Evolutionary conservation across 345 rosid species (phyloP), one percentile per base, ranked within the genome.

Genomic region (Microcos paniculata): DNA sequence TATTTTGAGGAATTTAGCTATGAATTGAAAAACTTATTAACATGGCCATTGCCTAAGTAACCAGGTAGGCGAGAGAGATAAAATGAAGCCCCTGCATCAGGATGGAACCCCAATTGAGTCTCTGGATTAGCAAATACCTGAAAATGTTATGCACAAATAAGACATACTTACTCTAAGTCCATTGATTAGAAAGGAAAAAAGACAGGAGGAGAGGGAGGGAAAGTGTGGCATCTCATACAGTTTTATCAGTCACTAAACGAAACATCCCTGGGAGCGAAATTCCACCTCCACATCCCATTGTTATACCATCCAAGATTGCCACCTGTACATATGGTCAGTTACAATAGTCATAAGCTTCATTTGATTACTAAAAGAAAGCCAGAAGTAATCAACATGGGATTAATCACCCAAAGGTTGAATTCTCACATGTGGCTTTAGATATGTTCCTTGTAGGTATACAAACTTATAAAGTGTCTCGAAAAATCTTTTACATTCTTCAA

Each of bases 31-130:
- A 70, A 49, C 30, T 45, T 49, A 35, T 56, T 24, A 55, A 63
- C 65, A 35, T n/a, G 14, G 16, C 18, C 13, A 38, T 67, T 82
- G 92, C 98, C 93, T 80, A 92, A 82, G 83, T 89, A 90, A 80
- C 97, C 97, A 80, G 98, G 97, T 21, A 96, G 90, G 67, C 84
- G 87, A 78, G 99, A 88, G 78, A 93, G 97, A 82, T 96, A 89
- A 77, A 86, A 91, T 14, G 99, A 88, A 76, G 98, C 97, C 73
- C 99, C 95, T 16, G 95, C 93, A 82, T 91, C 97, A 42, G 91
- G 98, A 84, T 93, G 95, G 82, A 93, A 96, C 21, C 99, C 95
- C 76, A 92, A 79, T 79, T 89, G 95, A 35, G 86, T 86, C 87
- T 91, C 94, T 67, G 97, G 97, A 83, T 90, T 79, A 74, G 90